Base-by-base conservation (phyloP, 306 rosid genomes). In the Gynostemma pentaphyllum region DNA sequence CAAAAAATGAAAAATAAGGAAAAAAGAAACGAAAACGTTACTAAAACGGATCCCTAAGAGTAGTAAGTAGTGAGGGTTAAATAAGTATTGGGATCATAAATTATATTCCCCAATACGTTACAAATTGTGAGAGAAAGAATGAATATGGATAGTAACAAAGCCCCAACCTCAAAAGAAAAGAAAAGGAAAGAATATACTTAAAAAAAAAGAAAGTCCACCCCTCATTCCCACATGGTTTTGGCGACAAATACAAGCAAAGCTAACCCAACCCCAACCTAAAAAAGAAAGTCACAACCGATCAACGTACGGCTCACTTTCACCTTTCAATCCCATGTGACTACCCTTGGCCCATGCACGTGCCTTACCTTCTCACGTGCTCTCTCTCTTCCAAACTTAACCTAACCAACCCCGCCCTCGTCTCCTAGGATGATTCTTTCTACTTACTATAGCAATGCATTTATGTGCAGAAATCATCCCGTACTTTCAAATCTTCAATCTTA, bases 291-390 rank as follows among this genome's bases (percentile, higher is more conserved):
- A 34, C 45, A 56, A 56, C 64, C 64, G 64, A 56, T n/a, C n/a
- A n/a, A n/a, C n/a, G n/a, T n/a, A n/a, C n/a, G n/a, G n/a, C n/a
- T n/a, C n/a, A n/a, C n/a, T n/a, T n/a, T n/a, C n/a, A n/a, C 64
- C 45, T 34, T 45, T 34, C 42, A 51, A 21, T 24, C 55, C 80
- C 85, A 82, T 82, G 84, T 85, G 87, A 76, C 50, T 18, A 61
- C 14, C 45, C 18, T 45, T 11, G 19, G 21, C 5, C 5, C 0
- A 1, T 45, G 59, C 59, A 55, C 62, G 62, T 55, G 62, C 42
- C 39, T 54, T 29, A 21, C n/a, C 26, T 7, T 10, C 62, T 34
- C 62, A 54, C 62, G 62, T 54, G 62, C 21, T 28, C 6, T 72
- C 76, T 77, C n/a, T n/a, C n/a, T n/a, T n/a, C 15, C 16, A 11